Evolutionary conservation across 2,329 filamentous ascomycete genomes (phyloP).

Genomic region (Gaeumannomyces sp.): DNA sequence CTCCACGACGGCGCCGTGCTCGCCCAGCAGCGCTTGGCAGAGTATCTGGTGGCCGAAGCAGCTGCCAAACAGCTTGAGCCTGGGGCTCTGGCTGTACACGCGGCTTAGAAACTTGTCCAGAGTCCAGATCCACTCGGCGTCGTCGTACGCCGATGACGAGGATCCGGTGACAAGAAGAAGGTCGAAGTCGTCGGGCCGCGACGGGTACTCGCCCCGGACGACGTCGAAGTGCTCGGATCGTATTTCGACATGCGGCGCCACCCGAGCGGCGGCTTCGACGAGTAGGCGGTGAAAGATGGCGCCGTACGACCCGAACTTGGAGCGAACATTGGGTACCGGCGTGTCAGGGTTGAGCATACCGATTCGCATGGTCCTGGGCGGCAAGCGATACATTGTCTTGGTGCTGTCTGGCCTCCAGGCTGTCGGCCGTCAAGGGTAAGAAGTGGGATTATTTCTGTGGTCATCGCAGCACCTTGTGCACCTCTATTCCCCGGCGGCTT

Average conservation of each 20-base stretch:
- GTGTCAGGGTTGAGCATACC: neutral
- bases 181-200: constrained; percentile 23
- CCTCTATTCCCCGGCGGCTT: neutral
- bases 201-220: constrained; percentile 23
- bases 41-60: constrained; percentile 38
- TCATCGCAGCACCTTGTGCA: neutral
- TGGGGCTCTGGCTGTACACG: constrained; percentile 22
- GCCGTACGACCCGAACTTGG: neutral
- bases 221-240: neutral
- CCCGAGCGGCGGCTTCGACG: neutral
- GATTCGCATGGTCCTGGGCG: neutral
- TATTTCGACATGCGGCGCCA: neutral
- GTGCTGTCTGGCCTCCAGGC: neutral
- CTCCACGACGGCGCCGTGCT: constrained; percentile 20
- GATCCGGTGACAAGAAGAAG: constrained; percentile 34
- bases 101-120: constrained; percentile 19
- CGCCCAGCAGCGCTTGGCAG: constrained; percentile 29
- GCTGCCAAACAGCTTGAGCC: constrained; percentile 33
- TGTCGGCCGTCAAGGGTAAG: too few relatives aligned
- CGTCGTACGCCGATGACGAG: constrained; percentile 25
- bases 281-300: neutral
- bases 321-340: neutral
- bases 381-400: neutral
- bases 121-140: constrained; percentile 18
- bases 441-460: neutral